phyloP scores from a whole-genome alignment of 768 basidiomycete genomes.

The Crepidotus variabilis region DNA sequence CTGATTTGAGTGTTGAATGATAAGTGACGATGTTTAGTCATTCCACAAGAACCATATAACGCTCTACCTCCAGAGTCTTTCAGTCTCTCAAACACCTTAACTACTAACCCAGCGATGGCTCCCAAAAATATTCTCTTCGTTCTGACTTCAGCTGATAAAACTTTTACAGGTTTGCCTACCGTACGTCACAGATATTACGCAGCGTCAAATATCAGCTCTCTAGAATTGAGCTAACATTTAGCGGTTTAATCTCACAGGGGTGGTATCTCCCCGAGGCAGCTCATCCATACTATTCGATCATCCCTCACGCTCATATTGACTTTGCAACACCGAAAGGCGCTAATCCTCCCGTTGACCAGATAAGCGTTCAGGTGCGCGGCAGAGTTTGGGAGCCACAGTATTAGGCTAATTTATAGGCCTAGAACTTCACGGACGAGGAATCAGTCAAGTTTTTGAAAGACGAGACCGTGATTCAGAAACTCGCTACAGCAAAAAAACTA shows the following conservation, averaged over 20 bases:
- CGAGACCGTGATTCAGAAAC: conserved; percentile 43
- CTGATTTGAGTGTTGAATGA: too few relatives aligned
- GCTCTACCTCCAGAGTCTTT: too few relatives aligned
- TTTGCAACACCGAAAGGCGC: conserved; percentile 62
- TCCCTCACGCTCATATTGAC: conserved; percentile 47
- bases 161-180: conserved; percentile 47
- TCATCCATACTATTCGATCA: conserved; percentile 63
- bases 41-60: too few relatives aligned
- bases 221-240: conserved; percentile 1
- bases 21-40: too few relatives aligned
- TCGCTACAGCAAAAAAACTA: conserved; percentile 57
- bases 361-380: conserved; percentile 43
- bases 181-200: conserved; percentile 33
- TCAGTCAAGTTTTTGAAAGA: conserved; percentile 58
- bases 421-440: conserved; percentile 53
- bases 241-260: conserved; percentile 36
- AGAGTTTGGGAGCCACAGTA: too few relatives aligned
- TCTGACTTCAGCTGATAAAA: conserved; percentile 63
- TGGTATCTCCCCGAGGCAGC: conserved; percentile 79
- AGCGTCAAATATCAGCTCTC: neutral
- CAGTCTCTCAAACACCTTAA: too few relatives aligned
- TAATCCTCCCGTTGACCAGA: conserved; percentile 65
- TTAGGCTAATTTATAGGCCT: too few relatives aligned
- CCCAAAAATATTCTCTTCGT: conserved; percentile 76
- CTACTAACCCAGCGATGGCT: too few relatives aligned